These are phyloP conservation scores for Penstemon newberryi DNA, from an alignment of 257 asterid genomes.

Conservation along the genomic window DNA sequence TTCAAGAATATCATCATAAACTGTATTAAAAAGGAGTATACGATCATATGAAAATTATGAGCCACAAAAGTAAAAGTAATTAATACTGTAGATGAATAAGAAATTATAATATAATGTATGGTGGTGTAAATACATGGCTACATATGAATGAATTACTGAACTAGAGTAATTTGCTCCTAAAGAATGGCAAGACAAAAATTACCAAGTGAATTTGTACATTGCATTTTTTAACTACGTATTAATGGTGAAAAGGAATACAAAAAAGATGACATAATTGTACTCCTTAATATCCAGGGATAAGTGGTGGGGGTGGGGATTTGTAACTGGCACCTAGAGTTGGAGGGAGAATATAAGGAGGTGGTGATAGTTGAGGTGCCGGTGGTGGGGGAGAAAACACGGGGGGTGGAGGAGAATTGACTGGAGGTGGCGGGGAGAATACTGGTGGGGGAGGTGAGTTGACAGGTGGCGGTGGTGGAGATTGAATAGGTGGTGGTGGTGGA, in stretches of 20 bases:
- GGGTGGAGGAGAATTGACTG: slow-evolving; percentile 26
- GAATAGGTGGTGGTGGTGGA: background rate
- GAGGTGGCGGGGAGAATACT: background rate
- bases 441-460: slow-evolving; percentile 32
- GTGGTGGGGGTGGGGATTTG: slow-evolving; percentile 80
- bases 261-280: slow-evolving; percentile 22
- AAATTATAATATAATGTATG: background rate
- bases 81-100: background rate
- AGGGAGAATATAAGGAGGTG: slow-evolving; percentile 43
- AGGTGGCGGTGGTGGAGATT: slow-evolving; percentile 21
- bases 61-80: no score
- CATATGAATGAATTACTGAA: background rate
- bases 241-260: slow-evolving; percentile 20
- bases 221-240: slow-evolving; percentile 14
- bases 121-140: slow-evolving; percentile 13
- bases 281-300: slow-evolving; percentile 56
- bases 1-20: no score
- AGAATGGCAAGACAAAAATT: slow-evolving; percentile 6
- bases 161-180: background rate
- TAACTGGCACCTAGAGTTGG: slow-evolving; percentile 47
- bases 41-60: no score
- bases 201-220: slow-evolving; percentile 27
- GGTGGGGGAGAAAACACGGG: slow-evolving; percentile 30
- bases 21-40: no score
- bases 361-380: slow-evolving; percentile 37